These are phyloP conservation scores for Mucor lusitanicus DNA, from an alignment of 371 early-diverging fungal genomes.

Conservation along the genomic window DNA sequence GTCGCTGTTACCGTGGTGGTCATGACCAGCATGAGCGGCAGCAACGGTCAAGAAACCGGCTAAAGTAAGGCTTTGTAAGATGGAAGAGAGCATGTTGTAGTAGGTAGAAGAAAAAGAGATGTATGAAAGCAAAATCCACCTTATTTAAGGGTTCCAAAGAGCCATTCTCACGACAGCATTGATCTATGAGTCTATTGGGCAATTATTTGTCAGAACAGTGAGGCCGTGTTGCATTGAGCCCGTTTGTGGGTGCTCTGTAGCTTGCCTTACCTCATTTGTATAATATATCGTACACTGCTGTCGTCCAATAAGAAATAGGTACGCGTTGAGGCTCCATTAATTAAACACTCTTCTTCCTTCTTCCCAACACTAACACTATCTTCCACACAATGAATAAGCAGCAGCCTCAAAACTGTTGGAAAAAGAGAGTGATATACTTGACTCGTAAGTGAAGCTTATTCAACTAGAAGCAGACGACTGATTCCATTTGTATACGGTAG, in stretches of 20 bases:
- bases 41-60: neutral
- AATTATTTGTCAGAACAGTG: constrained; percentile 2
- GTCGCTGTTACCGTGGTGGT: neutral
- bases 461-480: neutral
- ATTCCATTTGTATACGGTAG: neutral
- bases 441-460: constrained; percentile 5
- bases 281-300: neutral
- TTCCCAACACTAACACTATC: neutral
- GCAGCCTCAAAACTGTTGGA: constrained; percentile 10
- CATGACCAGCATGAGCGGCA: constrained; percentile 21
- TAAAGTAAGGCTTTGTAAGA: constrained; percentile 1
- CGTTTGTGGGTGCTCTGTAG: neutral
- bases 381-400: neutral
- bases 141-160: neutral
- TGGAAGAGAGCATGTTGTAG: constrained; percentile 1
- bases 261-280: neutral
- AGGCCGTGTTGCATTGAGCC: neutral
- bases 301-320: neutral
- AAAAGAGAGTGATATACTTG: constrained; percentile 7
- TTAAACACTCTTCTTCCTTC: neutral
- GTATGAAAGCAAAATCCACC: neutral
- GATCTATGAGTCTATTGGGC: neutral
- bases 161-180: constrained; percentile 14
- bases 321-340: constrained; percentile 3
- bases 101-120: neutral